phyloP scores from a whole-genome alignment of 2,329 filamentous ascomycete species.

The Microsporum canis region DNA sequence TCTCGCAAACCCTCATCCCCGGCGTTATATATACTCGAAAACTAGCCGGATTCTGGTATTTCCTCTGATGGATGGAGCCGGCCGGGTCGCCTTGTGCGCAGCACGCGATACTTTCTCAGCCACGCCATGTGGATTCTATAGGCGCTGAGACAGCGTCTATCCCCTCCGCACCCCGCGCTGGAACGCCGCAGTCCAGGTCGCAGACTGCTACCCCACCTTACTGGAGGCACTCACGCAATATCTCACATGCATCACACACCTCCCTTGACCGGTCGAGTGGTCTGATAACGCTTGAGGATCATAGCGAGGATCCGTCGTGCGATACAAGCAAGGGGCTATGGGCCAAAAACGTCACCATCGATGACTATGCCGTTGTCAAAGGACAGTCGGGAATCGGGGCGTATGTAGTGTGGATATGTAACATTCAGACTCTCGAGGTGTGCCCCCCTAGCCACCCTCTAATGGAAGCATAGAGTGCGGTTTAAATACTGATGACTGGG shows the following conservation, averaged over 20 bases:
- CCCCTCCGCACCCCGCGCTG: constrained; percentile 14
- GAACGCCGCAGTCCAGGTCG: background rate
- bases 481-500: constrained; percentile 14
- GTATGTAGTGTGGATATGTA: constrained; percentile 91
- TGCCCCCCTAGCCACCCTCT: constrained; percentile 25
- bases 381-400: constrained; percentile 58
- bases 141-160: background rate
- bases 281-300: constrained; percentile 52
- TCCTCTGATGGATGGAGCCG: constrained; percentile 33
- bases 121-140: constrained; percentile 2
- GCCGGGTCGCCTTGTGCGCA: constrained; percentile 23
- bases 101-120: constrained; percentile 3
- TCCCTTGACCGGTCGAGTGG: constrained; percentile 29
- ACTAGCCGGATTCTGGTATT: background rate
- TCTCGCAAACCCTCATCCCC: background rate
- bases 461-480: background rate
- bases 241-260: constrained; percentile 31
- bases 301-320: constrained; percentile 47
- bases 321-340: constrained; percentile 49
- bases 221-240: constrained; percentile 35
- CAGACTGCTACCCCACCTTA: constrained; percentile 29
- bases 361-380: constrained; percentile 51
- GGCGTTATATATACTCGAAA: background rate
- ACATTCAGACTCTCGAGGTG: constrained; percentile 73
- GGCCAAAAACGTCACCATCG: constrained; percentile 51